phyloP scores from a whole-genome alignment of 2,329 filamentous ascomycete species.

The Tolypocladium capitatum region DNA sequence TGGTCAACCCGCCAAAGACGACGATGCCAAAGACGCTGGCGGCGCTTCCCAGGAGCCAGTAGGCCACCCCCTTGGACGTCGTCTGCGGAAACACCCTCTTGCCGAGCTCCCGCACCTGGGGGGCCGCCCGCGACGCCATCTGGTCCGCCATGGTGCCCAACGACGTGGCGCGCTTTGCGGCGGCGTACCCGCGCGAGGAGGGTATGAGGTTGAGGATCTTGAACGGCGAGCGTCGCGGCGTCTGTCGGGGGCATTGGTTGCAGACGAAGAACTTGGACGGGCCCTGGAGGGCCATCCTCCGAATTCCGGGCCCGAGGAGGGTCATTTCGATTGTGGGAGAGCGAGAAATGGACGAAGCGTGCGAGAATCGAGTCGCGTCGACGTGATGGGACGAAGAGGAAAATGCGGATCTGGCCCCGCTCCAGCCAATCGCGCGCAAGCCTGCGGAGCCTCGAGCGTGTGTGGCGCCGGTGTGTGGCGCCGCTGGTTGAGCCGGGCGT shows the following conservation, averaged over 20 bases:
- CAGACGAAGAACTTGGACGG: conserved; percentile 29
- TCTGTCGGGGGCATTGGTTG: conserved; percentile 33
- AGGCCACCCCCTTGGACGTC: conserved; percentile 66
- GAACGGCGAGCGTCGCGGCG: conserved; percentile 19
- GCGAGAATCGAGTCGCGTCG: not conserved
- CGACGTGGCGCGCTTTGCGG: conserved; percentile 17
- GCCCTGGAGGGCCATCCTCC: conserved; percentile 25
- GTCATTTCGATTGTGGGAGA: conserved; percentile 20
- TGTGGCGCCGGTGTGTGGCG: no score
- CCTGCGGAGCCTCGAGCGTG: no score
- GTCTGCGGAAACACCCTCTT: conserved; percentile 41
- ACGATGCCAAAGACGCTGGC: conserved; percentile 95
- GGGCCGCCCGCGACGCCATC: conserved; percentile 7
- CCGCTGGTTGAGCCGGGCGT: no score
- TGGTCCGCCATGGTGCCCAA: conserved; percentile 14
- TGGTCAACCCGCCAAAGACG: conserved; percentile 82
- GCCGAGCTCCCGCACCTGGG: conserved; percentile 9
- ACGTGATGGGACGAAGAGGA: no score
- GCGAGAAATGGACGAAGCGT: not conserved
- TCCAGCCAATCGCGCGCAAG: no score
- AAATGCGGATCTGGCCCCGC: no score
- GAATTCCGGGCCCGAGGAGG: conserved; percentile 26
- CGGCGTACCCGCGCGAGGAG: conserved; percentile 24
- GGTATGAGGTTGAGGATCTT: conserved; percentile 26
- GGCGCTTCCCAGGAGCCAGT: conserved; percentile 87